Evolutionary conservation across 2,329 filamentous ascomycete genomes (phyloP).

Genomic region (Botryosphaeria dothidea): DNA sequence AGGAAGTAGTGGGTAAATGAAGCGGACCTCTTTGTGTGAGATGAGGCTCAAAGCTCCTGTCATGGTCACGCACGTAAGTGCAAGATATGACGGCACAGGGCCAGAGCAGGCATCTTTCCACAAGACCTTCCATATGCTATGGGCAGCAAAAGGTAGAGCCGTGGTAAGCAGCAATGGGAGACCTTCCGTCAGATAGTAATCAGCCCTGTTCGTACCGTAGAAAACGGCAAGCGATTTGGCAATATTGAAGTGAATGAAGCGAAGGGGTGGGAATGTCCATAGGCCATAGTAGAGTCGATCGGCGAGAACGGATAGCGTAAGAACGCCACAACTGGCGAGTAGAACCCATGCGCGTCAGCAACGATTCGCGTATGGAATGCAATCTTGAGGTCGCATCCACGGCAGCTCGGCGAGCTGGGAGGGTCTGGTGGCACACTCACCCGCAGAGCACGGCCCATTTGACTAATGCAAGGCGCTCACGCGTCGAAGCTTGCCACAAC

Average conservation of each 20-base stretch:
- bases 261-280: conserved; percentile 86
- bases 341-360: conserved; percentile 1
- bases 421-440: conserved; percentile 33
- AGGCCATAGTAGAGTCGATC: conserved; percentile 79
- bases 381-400: conserved; percentile 12
- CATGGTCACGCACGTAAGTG: conserved; percentile 53
- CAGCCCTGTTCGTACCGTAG: conserved; percentile 86
- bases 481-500: conserved; percentile 46
- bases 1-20: conserved; percentile 90
- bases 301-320: conserved; percentile 64
- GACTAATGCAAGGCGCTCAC: conserved; percentile 54
- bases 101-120: conserved; percentile 21
- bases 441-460: conserved; percentile 66
- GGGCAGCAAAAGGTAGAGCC: conserved; percentile 72
- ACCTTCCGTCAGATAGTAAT: conserved; percentile 92
- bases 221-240: conserved; percentile 85
- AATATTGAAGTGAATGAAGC: conserved; percentile 90
- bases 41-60: conserved; percentile 73
- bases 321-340: conserved; percentile 51
- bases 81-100: conserved; percentile 26
- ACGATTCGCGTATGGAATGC: not conserved
- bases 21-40: conserved; percentile 95
- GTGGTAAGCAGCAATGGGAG: conserved; percentile 85
- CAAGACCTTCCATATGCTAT: conserved; percentile 56
- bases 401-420: not conserved